A percentile compares a stretch with the other conserved stretches of the same genome.
Conservation (phyloP, 257 asterid genomes). For the Buddleja alternifolia region DNA sequence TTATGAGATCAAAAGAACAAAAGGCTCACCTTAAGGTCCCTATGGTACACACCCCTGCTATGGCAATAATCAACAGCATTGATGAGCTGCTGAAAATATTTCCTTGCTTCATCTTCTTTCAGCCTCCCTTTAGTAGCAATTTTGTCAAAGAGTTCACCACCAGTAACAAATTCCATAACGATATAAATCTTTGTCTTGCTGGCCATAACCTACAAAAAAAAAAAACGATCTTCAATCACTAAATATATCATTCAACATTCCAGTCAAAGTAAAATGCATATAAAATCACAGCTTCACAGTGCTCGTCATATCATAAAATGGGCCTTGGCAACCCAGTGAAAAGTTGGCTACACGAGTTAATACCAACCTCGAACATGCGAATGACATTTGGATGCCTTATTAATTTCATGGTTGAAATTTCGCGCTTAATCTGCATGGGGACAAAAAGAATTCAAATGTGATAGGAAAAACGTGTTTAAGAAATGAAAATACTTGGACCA, state of each 20-base stretch:
- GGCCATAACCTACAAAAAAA: conserved; percentile 89
- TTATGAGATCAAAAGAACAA: neutral
- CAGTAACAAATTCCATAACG: conserved; percentile 89
- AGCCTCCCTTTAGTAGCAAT: conserved; percentile 88
- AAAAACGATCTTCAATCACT: conserved; percentile 27
- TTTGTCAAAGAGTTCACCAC: conserved; percentile 96
- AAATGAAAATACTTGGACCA: neutral
- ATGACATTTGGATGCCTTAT: conserved; percentile 93
- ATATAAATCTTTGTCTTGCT: conserved; percentile 95
- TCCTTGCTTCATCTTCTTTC: conserved; percentile 95
- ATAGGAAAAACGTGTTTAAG: neutral
- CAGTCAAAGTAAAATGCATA: neutral
- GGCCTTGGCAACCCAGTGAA: neutral
- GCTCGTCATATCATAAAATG: neutral
- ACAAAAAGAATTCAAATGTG: conserved; percentile 7
- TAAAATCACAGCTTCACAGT: conserved; percentile 2
- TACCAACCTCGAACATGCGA: conserved; percentile 84
- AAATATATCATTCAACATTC: conserved; percentile 18
- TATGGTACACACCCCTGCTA: conserved; percentile 90
- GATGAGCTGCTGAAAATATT: conserved; percentile 90
- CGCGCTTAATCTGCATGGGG: conserved; percentile 84
- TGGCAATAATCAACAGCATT: conserved; percentile 96
- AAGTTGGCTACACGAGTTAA: neutral
- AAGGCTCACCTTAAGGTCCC: conserved; percentile 80
- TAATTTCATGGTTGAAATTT: conserved; percentile 92